Conservation (phyloP, 805 yeast species). For the Martiniozyma abietophila region DNA sequence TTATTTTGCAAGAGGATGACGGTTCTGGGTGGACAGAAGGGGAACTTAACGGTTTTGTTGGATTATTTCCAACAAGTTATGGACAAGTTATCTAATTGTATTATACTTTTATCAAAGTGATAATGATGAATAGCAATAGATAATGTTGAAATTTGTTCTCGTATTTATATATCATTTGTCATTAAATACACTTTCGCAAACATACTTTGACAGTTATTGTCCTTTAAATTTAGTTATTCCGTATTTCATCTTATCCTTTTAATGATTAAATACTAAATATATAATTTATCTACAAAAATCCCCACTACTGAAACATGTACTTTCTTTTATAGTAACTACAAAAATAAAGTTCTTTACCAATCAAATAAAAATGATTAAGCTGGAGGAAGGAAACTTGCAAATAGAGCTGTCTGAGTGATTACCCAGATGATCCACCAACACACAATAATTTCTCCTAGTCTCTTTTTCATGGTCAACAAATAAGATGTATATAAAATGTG, state of each 20-base stretch:
- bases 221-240: too few species aligned
- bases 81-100: conserved; percentile 26
- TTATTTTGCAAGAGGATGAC: conserved; percentile 59
- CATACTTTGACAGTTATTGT: too few species aligned
- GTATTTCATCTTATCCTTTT: too few species aligned
- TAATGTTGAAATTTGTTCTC: too few species aligned
- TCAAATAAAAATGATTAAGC: conserved; percentile 48
- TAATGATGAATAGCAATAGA: not conserved
- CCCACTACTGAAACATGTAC: not conserved
- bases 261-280: not conserved
- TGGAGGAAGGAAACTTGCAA: conserved; percentile 78
- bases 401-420: conserved; percentile 57
- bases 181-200: too few species aligned
- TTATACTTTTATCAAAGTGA: not conserved
- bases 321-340: not conserved
- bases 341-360: too few species aligned
- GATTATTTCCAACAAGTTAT: conserved; percentile 76
- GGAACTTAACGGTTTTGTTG: conserved; percentile 54
- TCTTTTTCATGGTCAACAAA: conserved; percentile 3
- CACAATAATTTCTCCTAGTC: conserved; percentile 16
- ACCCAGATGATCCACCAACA: conserved; percentile 52
- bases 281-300: not conserved
- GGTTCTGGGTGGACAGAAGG: conserved; percentile 96
- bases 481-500: conserved; percentile 60
- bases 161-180: too few species aligned